phyloP scores from a whole-genome alignment of 768 basidiomycete genomes.

The Leccinum uliginosum region DNA sequence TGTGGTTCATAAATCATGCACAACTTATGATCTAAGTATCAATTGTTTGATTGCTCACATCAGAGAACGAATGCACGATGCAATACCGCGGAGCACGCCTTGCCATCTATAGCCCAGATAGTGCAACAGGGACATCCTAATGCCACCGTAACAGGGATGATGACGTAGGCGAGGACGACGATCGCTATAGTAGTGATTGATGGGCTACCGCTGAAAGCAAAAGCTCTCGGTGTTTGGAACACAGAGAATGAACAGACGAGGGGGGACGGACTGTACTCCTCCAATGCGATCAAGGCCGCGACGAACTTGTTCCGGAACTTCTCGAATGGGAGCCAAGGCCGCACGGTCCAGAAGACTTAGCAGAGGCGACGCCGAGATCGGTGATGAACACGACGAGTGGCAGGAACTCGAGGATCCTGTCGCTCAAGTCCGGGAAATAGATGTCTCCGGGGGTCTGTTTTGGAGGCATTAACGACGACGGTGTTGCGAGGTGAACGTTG shows the following conservation, averaged over 20 bases:
- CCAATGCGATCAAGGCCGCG: constrained; percentile 6
- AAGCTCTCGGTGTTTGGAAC: neutral
- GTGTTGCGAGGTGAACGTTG: neutral
- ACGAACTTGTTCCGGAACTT: constrained; percentile 14
- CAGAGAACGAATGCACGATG: neutral
- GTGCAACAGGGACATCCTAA: neutral
- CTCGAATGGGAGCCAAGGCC: constrained; percentile 23
- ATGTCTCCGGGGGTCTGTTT: constrained; percentile 16
- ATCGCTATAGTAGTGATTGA: constrained; percentile 9
- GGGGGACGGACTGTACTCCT: constrained; percentile 13
- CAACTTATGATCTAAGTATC: too few relatives aligned
- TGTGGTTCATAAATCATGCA: too few relatives aligned
- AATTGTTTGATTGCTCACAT: too few relatives aligned
- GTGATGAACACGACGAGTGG: constrained; percentile 1
- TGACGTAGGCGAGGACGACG: constrained; percentile 8
- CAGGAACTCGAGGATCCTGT: constrained; percentile 16
- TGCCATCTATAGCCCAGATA: neutral
- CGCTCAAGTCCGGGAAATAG: constrained; percentile 13
- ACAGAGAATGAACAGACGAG: neutral
- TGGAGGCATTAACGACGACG: constrained; percentile 12
- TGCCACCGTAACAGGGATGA: constrained; percentile 1
- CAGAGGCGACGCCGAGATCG: constrained; percentile 1
- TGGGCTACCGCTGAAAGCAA: constrained; percentile 6
- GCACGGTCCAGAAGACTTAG: constrained; percentile 7
- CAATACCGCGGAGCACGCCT: constrained; percentile 9